A percentile compares a stretch with the other conserved stretches of the same genome.
Conservation (phyloP, 805 yeast species). For the Debaryomyces prosopidis region DNA sequence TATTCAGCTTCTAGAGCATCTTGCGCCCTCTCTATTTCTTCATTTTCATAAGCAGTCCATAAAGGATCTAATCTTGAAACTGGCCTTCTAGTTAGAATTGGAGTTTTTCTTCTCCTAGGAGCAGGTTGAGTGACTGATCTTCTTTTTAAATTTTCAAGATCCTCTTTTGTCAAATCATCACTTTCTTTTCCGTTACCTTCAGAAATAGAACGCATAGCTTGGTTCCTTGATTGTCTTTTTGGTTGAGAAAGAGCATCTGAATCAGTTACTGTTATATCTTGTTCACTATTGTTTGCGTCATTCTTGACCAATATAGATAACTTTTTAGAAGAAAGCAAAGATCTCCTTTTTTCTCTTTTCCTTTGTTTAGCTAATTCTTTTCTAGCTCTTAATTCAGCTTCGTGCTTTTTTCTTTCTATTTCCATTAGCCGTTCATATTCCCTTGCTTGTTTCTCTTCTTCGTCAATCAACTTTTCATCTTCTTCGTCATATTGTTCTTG, state of each 20-base stretch:
- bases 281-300: constrained; percentile 30
- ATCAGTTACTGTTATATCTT: constrained; percentile 26
- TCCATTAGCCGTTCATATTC: constrained; percentile 51
- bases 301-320: constrained; percentile 38
- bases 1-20: constrained; percentile 41
- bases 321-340: constrained; percentile 38
- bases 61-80: constrained; percentile 59
- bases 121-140: constrained; percentile 48
- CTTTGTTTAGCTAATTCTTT: constrained; percentile 48
- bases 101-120: constrained; percentile 30
- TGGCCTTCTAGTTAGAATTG: constrained; percentile 52
- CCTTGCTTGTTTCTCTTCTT: constrained; percentile 41
- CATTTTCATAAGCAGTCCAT: constrained; percentile 51
- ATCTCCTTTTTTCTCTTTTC: constrained; percentile 40
- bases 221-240: constrained; percentile 33
- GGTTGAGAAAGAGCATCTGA: constrained; percentile 34
- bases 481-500: constrained; percentile 57
- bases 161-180: constrained; percentile 45
- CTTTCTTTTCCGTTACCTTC: constrained; percentile 24
- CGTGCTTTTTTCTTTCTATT: constrained; percentile 47
- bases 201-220: constrained; percentile 35
- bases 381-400: constrained; percentile 50
- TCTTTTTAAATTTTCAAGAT: constrained; percentile 43
- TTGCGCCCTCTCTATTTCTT: constrained; percentile 43
- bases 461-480: constrained; percentile 46